A percentile compares a stretch with the other conserved stretches of the same genome.
These are phyloP conservation scores for Quercus tomentella DNA, from an alignment of 331 rosid genomes.

Conservation along the genomic window DNA sequence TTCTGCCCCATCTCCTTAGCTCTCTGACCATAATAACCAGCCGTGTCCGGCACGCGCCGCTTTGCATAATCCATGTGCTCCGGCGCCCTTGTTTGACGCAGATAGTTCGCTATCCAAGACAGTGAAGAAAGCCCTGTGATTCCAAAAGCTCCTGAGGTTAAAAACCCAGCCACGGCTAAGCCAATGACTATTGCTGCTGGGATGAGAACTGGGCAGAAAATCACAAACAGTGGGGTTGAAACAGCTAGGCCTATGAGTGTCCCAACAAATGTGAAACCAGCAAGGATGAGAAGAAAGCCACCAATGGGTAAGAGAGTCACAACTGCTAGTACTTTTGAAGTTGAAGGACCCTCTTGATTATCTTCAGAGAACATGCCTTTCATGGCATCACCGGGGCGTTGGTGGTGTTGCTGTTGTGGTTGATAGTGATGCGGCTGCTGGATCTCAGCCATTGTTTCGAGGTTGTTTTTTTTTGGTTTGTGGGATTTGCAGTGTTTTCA, in stretches of 20 bases:
- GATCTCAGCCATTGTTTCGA: conserved; percentile 28
- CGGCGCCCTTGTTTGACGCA: conserved; percentile 20
- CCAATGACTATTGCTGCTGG: conserved; percentile 39
- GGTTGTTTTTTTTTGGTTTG: background rate
- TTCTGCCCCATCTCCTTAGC: background rate
- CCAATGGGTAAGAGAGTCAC: conserved; percentile 51
- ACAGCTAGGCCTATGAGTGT: conserved; percentile 46
- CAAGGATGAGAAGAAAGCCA: conserved; percentile 45
- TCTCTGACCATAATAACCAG: conserved; percentile 27
- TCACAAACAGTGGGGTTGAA: conserved; percentile 41
- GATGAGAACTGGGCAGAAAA: conserved; percentile 64
- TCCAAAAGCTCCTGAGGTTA: conserved; percentile 61
- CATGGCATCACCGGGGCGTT: background rate
- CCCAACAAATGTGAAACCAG: conserved; percentile 44
- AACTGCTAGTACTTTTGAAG: conserved; percentile 31
- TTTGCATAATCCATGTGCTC: conserved; percentile 23
- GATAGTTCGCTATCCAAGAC: conserved; percentile 42
- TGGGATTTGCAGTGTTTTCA: background rate
- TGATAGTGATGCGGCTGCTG: background rate
- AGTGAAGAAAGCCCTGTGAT: conserved; percentile 60
- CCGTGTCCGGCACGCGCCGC: conserved; percentile 26
- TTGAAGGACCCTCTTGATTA: conserved; percentile 6
- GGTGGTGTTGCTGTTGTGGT: conserved; percentile 1
- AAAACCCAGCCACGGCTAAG: conserved; percentile 45
- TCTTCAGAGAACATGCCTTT: conserved; percentile 2